Base-by-base conservation (phyloP, 805 yeast genomes). In the Suhomyces kilbournensis region DNA sequence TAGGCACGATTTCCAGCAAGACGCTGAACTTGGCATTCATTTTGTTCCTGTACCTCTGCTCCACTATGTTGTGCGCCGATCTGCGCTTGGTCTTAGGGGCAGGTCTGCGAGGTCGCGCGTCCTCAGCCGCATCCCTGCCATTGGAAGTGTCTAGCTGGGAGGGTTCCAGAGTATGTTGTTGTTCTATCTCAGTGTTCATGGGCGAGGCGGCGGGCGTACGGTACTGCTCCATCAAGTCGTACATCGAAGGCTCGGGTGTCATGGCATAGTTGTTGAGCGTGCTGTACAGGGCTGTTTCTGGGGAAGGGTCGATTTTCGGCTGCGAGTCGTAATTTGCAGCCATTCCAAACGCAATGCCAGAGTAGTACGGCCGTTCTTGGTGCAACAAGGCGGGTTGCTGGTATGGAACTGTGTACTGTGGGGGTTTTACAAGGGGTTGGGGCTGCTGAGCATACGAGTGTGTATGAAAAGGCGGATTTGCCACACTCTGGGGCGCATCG, bases 11-110 rank as follows among this genome's bases (percentile, higher is more conserved):
- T 43, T 69, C 60, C 53, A 70, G 77, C 28, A 74, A 63, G 9
- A 69, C 68, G n/a, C 66, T 63, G 53, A 74, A 73, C 56, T 71
- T 69, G 57, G 72, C 75, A 54, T 73, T 74, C 54, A 74, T 74
- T 52, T 72, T 73, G 62, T 74, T 72, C 49, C 78, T 58, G 63
- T 74, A 74, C 47, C 78, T 58, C 58, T 74, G 78, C 52, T 74
- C 78, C 44, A 74, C 72, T 4, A 74, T 68, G 50, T 74, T 74
- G 59, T 74, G 78, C 12, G 76, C 70, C 4, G 72, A 67, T 38
- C 68, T 60, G 6, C 69, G 65, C 25, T 50, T 51, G 42, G 34
- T 34, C 43, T 46, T 46, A 15, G 43, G 42, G 12, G 43, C 32
- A 10, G 32, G 32, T 12, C 32, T 28, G 5, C 32, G 32, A 4